Conservation (phyloP, 768 basidiomycete species). For the Termitomyces sp. region DNA sequence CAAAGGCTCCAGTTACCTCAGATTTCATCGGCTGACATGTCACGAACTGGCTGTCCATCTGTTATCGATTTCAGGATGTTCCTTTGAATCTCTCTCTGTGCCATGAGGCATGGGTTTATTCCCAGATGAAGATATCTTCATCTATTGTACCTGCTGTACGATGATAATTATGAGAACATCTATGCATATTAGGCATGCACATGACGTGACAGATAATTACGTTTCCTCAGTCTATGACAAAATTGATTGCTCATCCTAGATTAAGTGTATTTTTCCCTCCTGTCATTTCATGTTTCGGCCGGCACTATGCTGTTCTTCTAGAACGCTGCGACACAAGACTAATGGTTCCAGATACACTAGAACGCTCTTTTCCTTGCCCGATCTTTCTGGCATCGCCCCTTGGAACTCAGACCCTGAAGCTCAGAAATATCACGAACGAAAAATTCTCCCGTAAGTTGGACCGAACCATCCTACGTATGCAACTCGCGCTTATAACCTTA, state of each 20-base stretch:
- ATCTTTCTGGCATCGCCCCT: slow-evolving; percentile 38
- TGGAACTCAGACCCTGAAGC: slow-evolving; percentile 30
- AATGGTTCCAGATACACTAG: slow-evolving; percentile 13
- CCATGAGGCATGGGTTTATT: no score
- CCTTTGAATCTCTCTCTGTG: background rate
- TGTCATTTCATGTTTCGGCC: slow-evolving; percentile 8
- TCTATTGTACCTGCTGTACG: background rate
- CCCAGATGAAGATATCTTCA: background rate
- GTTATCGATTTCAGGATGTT: background rate
- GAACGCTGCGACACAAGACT: background rate
- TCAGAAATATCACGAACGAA: slow-evolving; percentile 76
- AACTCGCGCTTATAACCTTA: slow-evolving; percentile 4
- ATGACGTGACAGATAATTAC: background rate
- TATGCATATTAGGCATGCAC: background rate
- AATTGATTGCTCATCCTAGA: background rate
- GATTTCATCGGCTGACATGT: background rate
- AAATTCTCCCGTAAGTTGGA: slow-evolving; percentile 79
- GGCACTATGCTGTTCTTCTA: slow-evolving; percentile 6
- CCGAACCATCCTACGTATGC: background rate
- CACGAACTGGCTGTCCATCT: background rate
- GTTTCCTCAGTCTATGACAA: background rate
- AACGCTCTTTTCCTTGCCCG: slow-evolving; percentile 45
- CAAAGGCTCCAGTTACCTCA: background rate
- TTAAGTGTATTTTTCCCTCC: background rate
- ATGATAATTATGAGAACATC: background rate